Base-by-base conservation (phyloP, 2,329 filamentous ascomycete species). In the Fusarium decemcellulare region DNA sequence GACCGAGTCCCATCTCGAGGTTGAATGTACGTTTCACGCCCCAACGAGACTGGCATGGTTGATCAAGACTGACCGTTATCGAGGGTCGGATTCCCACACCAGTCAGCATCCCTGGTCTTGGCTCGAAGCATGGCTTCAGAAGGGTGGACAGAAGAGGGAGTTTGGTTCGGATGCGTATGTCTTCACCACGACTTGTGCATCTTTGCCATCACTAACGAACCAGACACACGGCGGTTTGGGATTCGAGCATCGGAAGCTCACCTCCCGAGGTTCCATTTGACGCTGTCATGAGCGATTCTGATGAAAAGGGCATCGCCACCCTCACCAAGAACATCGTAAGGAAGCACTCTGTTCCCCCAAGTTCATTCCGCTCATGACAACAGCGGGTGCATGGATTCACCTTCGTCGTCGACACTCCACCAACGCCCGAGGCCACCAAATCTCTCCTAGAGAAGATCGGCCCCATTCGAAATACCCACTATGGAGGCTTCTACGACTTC, bases 381-480 rank as follows among this genome's bases (percentile, higher is more conserved):
- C 52, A 95, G 92, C 87, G 87, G 63, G 78, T 81, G 64, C 88
- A 87, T 67, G 95, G 95, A 4, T 94, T 97, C 76, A 93, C 87
- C 72, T 95, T 95, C 75, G 88, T 98, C 15, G 86, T 90, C 50
- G 83, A 85, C 44, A 91, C 91, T 14, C 93, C 94, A 0, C 78
- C 76, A 12, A 83, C 89, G 2, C 92, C 93, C 0, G 85, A 91
- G 68, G 87, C 90, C 7, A 98, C 95, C 0, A 81, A 95, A 79
- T 78, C 83, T n/a, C 84, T 98, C 1, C 84, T 98, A 3, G 87
- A 93, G 75, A 89, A 90, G 58, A 97, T 99, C 68, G 89, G 94
- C 0, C 95, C 95, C 68, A 95, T 98, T 73, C 89, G 95, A 16
- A 86, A 91, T 65, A 99, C 96, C 0, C 96, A 98, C 78, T 99